Evolutionary conservation across 2,329 filamentous ascomycete genomes (phyloP).

Genomic region (Trichoderma lentiforme): DNA sequence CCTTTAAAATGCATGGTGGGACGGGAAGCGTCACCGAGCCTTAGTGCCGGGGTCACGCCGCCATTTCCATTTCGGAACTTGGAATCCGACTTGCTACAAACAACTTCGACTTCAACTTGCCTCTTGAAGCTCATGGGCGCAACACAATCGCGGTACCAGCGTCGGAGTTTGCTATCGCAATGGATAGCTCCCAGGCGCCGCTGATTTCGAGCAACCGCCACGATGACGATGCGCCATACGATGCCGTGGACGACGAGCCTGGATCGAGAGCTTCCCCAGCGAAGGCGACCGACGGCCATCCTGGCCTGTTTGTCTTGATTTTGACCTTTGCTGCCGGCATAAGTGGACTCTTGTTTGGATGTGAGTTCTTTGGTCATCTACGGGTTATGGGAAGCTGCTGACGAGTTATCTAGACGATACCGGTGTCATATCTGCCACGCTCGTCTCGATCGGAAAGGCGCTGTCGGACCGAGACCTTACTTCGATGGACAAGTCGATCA

Average conservation of each 20-base stretch:
- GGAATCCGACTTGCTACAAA: not conserved
- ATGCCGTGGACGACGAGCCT: slow-evolving; percentile 26
- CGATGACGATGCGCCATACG: slow-evolving; percentile 33
- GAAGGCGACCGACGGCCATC: slow-evolving; percentile 31
- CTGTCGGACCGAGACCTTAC: slow-evolving; percentile 56
- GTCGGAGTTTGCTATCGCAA: slow-evolving; percentile 20
- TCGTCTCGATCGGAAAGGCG: slow-evolving; percentile 60
- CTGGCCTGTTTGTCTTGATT: slow-evolving; percentile 56
- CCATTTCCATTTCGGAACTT: slow-evolving; percentile 7
- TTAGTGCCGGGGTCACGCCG: slow-evolving; percentile 14
- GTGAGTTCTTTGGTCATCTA: slow-evolving; percentile 40
- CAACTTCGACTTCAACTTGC: not conserved
- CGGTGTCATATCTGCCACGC: slow-evolving; percentile 65
- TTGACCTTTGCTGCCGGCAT: slow-evolving; percentile 64
- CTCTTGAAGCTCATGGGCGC: not conserved
- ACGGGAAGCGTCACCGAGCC: slow-evolving; percentile 8
- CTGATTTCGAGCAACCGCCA: slow-evolving; percentile 33
- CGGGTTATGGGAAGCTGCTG: not conserved
- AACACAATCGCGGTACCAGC: not conserved
- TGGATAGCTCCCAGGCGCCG: slow-evolving; percentile 39
- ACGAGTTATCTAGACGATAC: slow-evolving; percentile 53
- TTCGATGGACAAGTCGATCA: slow-evolving; percentile 65
- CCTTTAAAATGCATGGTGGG: not conserved
- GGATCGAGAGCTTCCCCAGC: slow-evolving; percentile 24
- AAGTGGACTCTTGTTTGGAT: slow-evolving; percentile 66